Conservation (phyloP, 768 basidiomycete genomes). For the Suillus subalutaceus region DNA sequence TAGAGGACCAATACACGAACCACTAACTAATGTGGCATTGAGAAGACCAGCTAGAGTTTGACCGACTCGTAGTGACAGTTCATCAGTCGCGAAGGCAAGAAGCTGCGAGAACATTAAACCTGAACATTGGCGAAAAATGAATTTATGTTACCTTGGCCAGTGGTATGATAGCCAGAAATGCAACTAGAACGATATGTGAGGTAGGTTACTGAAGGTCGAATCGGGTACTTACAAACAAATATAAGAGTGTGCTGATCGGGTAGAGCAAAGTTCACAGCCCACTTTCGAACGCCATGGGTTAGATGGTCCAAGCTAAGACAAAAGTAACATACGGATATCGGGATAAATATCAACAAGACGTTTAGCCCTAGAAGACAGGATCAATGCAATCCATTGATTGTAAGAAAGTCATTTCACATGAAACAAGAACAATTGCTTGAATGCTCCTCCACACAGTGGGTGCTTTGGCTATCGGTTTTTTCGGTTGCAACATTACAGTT, state of each 20-base stretch:
- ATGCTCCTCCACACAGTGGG: slow-evolving; percentile 53
- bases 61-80: slow-evolving; percentile 79
- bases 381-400: background rate
- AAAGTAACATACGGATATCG: slow-evolving; percentile 55
- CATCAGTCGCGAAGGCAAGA: slow-evolving; percentile 85
- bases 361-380: slow-evolving; percentile 57
- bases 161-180: slow-evolving; percentile 85
- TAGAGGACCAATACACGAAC: background rate
- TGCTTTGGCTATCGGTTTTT: slow-evolving; percentile 38
- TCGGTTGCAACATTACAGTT: slow-evolving; percentile 38
- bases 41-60: slow-evolving; percentile 82
- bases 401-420: slow-evolving; percentile 46
- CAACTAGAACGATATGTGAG: slow-evolving; percentile 44
- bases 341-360: slow-evolving; percentile 68
- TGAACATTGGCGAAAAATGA: background rate
- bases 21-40: slow-evolving; percentile 80
- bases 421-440: slow-evolving; percentile 53
- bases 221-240: slow-evolving; percentile 63
- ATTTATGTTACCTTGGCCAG: slow-evolving; percentile 63
- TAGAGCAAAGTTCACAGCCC: slow-evolving; percentile 69
- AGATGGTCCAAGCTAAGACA: slow-evolving; percentile 7
- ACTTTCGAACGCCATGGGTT: slow-evolving; percentile 42
- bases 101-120: slow-evolving; percentile 43
- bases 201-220: background rate
- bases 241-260: slow-evolving; percentile 60